Evolutionary conservation across 2,329 filamentous ascomycete species (phyloP), one percentile per base, ranked within the genome.

Genomic region (Talaromyces amestolkiae): DNA sequence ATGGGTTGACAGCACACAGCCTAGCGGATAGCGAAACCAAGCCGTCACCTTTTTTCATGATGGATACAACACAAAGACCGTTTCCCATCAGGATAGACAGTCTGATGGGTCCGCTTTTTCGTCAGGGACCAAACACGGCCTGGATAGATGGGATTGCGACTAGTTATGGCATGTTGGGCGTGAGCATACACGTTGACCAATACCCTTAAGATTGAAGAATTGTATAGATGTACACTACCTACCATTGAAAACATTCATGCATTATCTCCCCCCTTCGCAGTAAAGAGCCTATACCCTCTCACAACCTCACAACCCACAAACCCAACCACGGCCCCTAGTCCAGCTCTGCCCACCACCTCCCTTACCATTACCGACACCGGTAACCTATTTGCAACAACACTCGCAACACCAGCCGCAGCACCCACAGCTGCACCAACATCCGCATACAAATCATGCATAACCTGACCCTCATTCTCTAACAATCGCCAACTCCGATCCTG

Each of bases 401-500:
- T n/a, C 5, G 27, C 11, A 27, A 51, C 11, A 15, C 47, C 47
- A 24, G 31, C 37, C 13, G 17, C 31, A 19, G 47, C 59, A 1
- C 58, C 58, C 43, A 27, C 2, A 19, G 19, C 45, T 9, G 33
- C 59, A 9, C 59, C 59, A 15, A 45, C 45, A 39, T 51, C 59
- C 13, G 27, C 31, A 27, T 61, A 61, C 61, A 24, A 15, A 13
- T 63, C 61, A 54, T 63, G 49, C 61, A 43, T 58, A 19, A 85
- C 71, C 78, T 90, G 87, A 0, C 84, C 82, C 47, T 76, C 73
- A 68, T 85, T 89, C 75, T 85, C 85, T 51, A 87, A 69, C 59
- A 90, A 71, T 35, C 87, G 78, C 86, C 87, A 90, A 64, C 83
- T 82, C 19, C 88, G 80, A 72, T 90, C 87, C 70, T 84, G 76